phyloP scores from a whole-genome alignment of 176 grass and related monocot species.

The Aegilops tauschii region DNA sequence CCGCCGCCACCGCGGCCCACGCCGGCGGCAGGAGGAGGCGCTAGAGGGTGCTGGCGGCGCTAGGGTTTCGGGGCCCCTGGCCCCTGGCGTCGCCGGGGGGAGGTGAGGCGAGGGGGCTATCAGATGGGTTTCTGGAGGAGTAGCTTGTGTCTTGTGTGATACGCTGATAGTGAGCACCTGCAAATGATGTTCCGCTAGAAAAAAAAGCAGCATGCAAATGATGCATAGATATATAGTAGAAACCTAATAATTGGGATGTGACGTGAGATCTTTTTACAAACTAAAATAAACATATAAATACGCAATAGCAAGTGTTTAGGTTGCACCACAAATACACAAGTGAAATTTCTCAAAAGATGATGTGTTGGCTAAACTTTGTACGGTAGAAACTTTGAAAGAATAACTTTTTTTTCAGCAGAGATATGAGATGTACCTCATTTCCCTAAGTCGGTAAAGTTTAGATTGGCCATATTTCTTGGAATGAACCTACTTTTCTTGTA shows the following conservation, averaged over 20 bases:
- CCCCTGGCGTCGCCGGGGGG: too few relatives aligned
- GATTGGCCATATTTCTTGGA: not conserved
- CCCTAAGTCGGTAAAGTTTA: not conserved
- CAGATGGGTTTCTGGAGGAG: not conserved
- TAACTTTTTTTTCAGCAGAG: not conserved
- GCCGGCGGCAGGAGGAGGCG: too few relatives aligned
- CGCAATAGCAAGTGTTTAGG: not conserved
- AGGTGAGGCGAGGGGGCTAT: too few relatives aligned
- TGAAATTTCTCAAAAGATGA: not conserved
- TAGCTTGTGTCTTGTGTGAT: not conserved
- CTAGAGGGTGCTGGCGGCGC: too few relatives aligned
- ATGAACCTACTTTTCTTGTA: too few relatives aligned
- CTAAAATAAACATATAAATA: not conserved
- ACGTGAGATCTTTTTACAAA: not conserved
- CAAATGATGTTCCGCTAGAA: not conserved
- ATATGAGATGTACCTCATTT: not conserved
- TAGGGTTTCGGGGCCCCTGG: too few relatives aligned
- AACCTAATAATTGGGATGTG: not conserved
- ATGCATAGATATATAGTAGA: not conserved
- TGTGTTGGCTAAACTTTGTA: not conserved
- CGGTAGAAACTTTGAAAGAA: not conserved
- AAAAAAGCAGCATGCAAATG: not conserved
- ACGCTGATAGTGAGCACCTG: too few relatives aligned
- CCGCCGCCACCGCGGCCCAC: too few relatives aligned
- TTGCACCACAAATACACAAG: not conserved